Conservation (phyloP, 2,329 filamentous ascomycete species). For the Talaromyces rugulosus region DNA sequence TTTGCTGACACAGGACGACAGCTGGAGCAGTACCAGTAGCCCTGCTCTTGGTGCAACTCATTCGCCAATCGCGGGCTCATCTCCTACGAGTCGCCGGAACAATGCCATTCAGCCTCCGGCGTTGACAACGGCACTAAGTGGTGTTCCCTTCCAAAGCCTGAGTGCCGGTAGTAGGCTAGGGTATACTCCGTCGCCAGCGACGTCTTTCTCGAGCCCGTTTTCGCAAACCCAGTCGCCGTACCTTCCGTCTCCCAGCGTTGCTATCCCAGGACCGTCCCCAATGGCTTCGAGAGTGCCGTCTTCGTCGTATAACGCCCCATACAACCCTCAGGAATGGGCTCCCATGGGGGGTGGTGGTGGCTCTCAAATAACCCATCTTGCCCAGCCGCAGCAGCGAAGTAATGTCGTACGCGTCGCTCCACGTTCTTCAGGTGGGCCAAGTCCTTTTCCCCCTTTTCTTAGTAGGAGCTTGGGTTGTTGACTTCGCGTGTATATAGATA, state of each 20-base stretch:
- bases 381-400: constrained; percentile 26
- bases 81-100: constrained; percentile 38
- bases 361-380: constrained; percentile 21
- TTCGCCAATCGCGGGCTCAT: constrained; percentile 24
- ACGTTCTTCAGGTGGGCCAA: constrained; percentile 29
- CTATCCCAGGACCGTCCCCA: constrained; percentile 35
- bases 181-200: constrained; percentile 39
- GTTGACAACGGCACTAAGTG: constrained; percentile 38
- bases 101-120: constrained; percentile 40
- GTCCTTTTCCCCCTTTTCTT: neutral
- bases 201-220: constrained; percentile 43
- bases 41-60: constrained; percentile 5
- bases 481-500: constrained; percentile 14
- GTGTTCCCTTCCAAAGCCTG: constrained; percentile 29
- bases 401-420: constrained; percentile 25
- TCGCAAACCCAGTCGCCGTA: constrained; percentile 35
- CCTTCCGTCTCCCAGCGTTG: constrained; percentile 32
- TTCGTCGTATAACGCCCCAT: constrained; percentile 38
- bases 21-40: constrained; percentile 11
- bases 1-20: constrained; percentile 6
- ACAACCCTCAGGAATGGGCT: constrained; percentile 49
- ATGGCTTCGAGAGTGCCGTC: constrained; percentile 39
- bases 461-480: neutral
- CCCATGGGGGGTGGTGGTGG: constrained; percentile 30
- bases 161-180: constrained; percentile 25